These are phyloP conservation scores for Macrophomina tecta DNA, from an alignment of 2,329 filamentous ascomycete genomes.

Conservation along the genomic window DNA sequence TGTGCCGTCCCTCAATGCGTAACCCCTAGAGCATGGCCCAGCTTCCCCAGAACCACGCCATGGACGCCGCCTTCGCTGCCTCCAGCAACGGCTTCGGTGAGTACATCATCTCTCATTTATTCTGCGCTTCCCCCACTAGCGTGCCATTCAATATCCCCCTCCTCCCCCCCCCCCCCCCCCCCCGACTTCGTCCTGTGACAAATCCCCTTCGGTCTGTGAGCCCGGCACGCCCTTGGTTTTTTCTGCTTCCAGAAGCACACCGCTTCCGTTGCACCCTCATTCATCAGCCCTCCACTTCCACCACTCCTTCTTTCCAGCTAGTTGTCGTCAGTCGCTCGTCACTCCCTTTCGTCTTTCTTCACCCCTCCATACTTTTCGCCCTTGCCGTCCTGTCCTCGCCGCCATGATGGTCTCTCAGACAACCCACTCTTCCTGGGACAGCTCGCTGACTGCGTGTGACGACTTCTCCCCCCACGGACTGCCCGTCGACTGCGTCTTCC, in stretches of 20 bases:
- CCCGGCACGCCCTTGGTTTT: not conserved
- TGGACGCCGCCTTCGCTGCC: slow-evolving; percentile 14
- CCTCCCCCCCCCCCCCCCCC: no score
- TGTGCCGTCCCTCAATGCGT: not conserved
- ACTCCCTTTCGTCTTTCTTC: not conserved
- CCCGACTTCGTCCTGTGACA: slow-evolving; percentile 1
- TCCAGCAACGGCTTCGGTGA: slow-evolving; percentile 25
- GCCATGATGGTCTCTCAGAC: slow-evolving; percentile 16
- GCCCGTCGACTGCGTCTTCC: slow-evolving; percentile 3
- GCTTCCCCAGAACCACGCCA: slow-evolving; percentile 22
- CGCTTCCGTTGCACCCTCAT: no score
- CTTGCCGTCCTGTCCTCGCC: not conserved
- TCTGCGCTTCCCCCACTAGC: slow-evolving; percentile 4
- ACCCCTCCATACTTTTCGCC: not conserved
- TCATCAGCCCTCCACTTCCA: not conserved
- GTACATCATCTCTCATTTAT: not conserved
- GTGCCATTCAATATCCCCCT: not conserved
- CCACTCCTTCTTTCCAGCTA: not conserved
- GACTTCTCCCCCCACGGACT: slow-evolving; percentile 17
- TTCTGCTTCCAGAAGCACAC: not conserved
- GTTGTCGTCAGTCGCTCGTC: not conserved
- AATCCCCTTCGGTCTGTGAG: not conserved
- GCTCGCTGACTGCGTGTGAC: slow-evolving; percentile 16
- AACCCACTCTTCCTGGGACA: slow-evolving; percentile 11
- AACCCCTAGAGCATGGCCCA: slow-evolving; percentile 15